These are phyloP conservation scores for Paxillus involutus DNA, from an alignment of 768 basidiomycete species.

Conservation along the genomic window DNA sequence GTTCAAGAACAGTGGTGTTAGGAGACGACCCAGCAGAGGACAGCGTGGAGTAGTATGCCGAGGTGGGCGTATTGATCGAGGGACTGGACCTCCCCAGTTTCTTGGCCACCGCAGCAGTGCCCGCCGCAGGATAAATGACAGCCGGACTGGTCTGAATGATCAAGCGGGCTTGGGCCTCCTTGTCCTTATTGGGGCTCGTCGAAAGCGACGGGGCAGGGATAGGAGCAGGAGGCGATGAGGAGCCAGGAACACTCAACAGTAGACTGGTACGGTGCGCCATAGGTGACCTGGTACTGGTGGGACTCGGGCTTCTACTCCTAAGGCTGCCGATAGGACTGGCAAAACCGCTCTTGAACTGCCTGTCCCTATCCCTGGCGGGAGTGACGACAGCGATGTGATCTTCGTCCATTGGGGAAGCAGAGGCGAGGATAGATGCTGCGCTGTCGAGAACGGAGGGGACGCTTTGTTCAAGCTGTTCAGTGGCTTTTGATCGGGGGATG, in stretches of 20 bases:
- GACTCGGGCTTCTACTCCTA: slow-evolving; percentile 69
- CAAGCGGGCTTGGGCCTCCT: slow-evolving; percentile 19
- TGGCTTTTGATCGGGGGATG: slow-evolving; percentile 67
- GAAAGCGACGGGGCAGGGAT: slow-evolving; percentile 23
- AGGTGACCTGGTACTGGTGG: slow-evolving; percentile 40
- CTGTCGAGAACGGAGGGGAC: slow-evolving; percentile 85
- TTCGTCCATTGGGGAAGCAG: slow-evolving; percentile 42
- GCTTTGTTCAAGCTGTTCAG: slow-evolving; percentile 73
- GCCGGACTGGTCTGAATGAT: slow-evolving; percentile 24
- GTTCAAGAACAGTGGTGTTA: slow-evolving; percentile 35
- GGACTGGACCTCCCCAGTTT: slow-evolving; percentile 17
- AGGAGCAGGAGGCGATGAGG: slow-evolving; percentile 22
- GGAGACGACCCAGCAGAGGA: slow-evolving; percentile 40
- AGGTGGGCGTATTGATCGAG: slow-evolving; percentile 46
- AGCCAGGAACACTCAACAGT: slow-evolving; percentile 48
- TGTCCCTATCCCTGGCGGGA: slow-evolving; percentile 41
- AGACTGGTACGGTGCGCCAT: slow-evolving; percentile 40
- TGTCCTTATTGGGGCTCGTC: slow-evolving; percentile 28
- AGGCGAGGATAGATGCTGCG: slow-evolving; percentile 71
- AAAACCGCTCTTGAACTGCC: slow-evolving; percentile 49
- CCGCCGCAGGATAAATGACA: slow-evolving; percentile 4
- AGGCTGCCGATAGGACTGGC: slow-evolving; percentile 63
- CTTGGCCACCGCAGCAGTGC: background rate
- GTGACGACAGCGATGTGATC: slow-evolving; percentile 66
- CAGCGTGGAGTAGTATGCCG: slow-evolving; percentile 45